Evolutionary conservation across 495 filamentous ascomycete genomes (phyloP), one percentile per base, ranked within the genome.

Genomic region (Penicillium maclennaniae): DNA sequence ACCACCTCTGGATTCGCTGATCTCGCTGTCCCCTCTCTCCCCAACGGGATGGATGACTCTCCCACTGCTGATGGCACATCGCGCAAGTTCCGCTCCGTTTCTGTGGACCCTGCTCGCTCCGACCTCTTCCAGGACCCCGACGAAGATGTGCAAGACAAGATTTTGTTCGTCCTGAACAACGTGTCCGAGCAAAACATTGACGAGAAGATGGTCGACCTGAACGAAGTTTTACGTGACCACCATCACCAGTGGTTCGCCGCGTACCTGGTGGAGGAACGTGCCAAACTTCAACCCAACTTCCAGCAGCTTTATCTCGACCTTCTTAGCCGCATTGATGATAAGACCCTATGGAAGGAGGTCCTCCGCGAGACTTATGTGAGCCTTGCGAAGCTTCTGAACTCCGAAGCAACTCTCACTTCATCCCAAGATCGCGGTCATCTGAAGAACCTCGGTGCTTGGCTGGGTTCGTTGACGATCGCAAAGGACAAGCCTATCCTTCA

Each of bases 81-180:
- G 65, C 63, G 85, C 71, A 61, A 76, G 37, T 97, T 97, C 66
- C 75, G 78, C 21, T 87, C 90, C 15, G 69, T 97, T 20, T 80
- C 88, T 53, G 81, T 87, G 23, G 89, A 93, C 53, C 77, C 85
- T 14, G 83, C 83, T 16, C 73, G 72, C 7, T 71, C 60, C 31
- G 81, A 79, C 28, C 61, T 72, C 15, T 92, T 87, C 47, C 83
- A 91, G 54, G 89, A 96, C 15, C 93, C 93, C 0, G 79, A 85
- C 53, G 87, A 87, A 49, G 87, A 95, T 19, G 79, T 86, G 2
- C 90, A 95, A 51, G 93, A 96, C 63, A 95, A 91, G 65, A 90
- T 97, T 50, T 82, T 95, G 53, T 99, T 99, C 63, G 88, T 91
- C 28, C 74, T 99, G 51, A 99, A 99, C 75, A 99, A 99, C 60